Base-by-base conservation (phyloP, 2,329 filamentous ascomycete species). In the Dactylella cylindrospora region DNA sequence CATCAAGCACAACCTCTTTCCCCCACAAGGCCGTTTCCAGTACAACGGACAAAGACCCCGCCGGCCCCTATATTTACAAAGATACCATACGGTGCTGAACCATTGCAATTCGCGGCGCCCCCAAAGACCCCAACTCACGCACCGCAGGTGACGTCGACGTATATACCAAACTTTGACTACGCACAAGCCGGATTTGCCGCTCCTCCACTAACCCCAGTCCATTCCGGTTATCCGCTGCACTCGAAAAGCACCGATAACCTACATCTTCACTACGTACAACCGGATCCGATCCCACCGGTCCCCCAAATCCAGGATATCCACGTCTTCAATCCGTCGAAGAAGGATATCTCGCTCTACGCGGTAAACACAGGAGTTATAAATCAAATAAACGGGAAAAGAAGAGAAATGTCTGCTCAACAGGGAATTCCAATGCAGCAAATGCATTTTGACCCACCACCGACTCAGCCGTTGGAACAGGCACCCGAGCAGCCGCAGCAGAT, bases 221-320 rank as follows among this genome's bases (percentile, higher is more conserved):
- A 61, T 19, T 62, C 49, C 3, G 13, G 50, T 9, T 43, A 57
- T 19, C 32, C 57, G 6, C 9, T 54, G 32, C 49, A 53, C 29
- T 57, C 59, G 9, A 64, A 64, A 25, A 57, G 51, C 49, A 57
- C 40, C 38, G 59, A 64, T 49, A 55, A 64, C 41, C 47, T 55
- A 28, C 47, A 64, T 25, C 47, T 52, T 13, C 51, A 57, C 39
- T 64, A 57, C 46, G 33, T 35, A 5, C 59, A 45, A 25, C 59
- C 36, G 2, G 50, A 64, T 4, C 39, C 33, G 2, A 28, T 64
- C 17, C 59, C 59, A n/a, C 59, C 59, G 12, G 59, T 64, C 20
- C 59, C 59, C 5, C 50, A 57, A 23, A 52, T 64, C 22, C 59
- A 64, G 22, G 59, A 64, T 29, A 64, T 64, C 59, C 59, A 64